These are phyloP conservation scores for Cercospora brassicicola DNA, from an alignment of 2,329 filamentous ascomycete species.

Conservation along the genomic window DNA sequence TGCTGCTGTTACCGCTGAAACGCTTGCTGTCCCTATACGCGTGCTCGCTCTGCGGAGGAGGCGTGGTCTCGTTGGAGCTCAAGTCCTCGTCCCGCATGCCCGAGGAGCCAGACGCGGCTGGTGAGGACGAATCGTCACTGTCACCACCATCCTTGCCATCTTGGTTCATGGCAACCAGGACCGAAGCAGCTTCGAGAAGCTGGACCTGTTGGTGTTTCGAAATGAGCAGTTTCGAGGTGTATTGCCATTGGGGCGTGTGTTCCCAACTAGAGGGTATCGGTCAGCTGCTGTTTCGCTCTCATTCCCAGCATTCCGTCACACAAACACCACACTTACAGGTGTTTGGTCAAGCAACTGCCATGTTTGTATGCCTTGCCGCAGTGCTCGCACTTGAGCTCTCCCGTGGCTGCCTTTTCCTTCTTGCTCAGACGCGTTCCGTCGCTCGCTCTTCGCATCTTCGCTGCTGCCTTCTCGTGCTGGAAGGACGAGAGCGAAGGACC, in stretches of 20 bases:
- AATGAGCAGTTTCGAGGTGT: conserved; percentile 95
- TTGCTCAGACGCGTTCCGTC: conserved; percentile 82
- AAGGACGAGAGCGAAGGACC: conserved; percentile 59
- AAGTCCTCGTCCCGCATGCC: conserved; percentile 70
- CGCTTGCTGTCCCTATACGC: conserved; percentile 49
- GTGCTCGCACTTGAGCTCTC: conserved; percentile 92
- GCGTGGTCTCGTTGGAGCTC: conserved; percentile 90
- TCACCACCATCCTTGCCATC: conserved; percentile 61
- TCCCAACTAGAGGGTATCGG: conserved; percentile 73
- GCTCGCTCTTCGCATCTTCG: conserved; percentile 66
- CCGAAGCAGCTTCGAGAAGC: conserved; percentile 93
- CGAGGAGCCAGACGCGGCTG: conserved; percentile 76
- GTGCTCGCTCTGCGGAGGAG: conserved; percentile 73
- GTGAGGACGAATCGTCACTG: conserved; percentile 83
- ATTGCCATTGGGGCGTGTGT: conserved; percentile 96
- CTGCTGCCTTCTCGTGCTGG: conserved; percentile 53
- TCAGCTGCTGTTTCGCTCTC: conserved; percentile 17
- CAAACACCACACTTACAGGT: conserved; percentile 75
- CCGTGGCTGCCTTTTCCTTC: conserved; percentile 76
- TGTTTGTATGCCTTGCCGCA: conserved; percentile 99
- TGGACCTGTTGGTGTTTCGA: conserved; percentile 99
- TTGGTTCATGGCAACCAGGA: conserved; percentile 84
- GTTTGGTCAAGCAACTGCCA: conserved; percentile 99
- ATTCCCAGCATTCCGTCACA: neutral
- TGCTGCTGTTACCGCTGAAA: conserved; percentile 51